phyloP scores from a whole-genome alignment of 2,329 filamentous ascomycete species.

The Fusarium sp. region DNA sequence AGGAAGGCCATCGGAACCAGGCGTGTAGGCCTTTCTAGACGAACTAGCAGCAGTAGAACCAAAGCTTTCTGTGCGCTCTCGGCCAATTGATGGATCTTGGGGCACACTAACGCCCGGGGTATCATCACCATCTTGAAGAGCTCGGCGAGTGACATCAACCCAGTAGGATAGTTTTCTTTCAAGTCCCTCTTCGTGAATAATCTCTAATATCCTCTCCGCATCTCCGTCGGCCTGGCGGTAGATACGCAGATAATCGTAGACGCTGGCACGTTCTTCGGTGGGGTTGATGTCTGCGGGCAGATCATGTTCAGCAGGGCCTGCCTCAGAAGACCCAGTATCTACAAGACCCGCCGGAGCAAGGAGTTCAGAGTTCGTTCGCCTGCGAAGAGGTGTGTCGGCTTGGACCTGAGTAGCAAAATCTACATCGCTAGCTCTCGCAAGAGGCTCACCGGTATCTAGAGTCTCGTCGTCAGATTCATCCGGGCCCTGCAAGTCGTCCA shows the following conservation, averaged over 20 bases:
- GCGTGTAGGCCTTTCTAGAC: slow-evolving; percentile 43
- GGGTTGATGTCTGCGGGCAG: slow-evolving; percentile 6
- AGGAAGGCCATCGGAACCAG: slow-evolving; percentile 42
- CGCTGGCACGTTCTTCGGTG: slow-evolving; percentile 43
- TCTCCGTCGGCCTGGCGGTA: slow-evolving; percentile 72
- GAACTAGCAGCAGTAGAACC: slow-evolving; percentile 46
- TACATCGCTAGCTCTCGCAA: slow-evolving; percentile 27
- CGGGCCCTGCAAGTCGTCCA: slow-evolving; percentile 39
- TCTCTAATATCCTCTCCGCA: slow-evolving; percentile 68
- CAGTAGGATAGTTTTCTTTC: slow-evolving; percentile 71
- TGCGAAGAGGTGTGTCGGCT: slow-evolving; percentile 25
- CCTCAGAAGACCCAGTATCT: slow-evolving; percentile 16
- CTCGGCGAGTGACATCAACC: slow-evolving; percentile 64
- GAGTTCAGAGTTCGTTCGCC: slow-evolving; percentile 31
- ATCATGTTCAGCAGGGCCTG: slow-evolving; percentile 15
- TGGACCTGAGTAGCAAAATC: slow-evolving; percentile 27
- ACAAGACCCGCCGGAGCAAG: slow-evolving; percentile 22
- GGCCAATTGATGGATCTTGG: slow-evolving; percentile 1
- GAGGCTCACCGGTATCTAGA: slow-evolving; percentile 47
- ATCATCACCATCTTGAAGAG: slow-evolving; percentile 39
- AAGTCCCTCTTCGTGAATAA: slow-evolving; percentile 72
- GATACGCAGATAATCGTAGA: slow-evolving; percentile 62
- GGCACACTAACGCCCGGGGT: slow-evolving; percentile 4
- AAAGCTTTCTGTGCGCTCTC: slow-evolving; percentile 39
- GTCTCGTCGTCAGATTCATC: slow-evolving; percentile 52